phyloP scores from a whole-genome alignment of 2,329 filamentous ascomycete genomes.

The Colletotrichum godetiae region DNA sequence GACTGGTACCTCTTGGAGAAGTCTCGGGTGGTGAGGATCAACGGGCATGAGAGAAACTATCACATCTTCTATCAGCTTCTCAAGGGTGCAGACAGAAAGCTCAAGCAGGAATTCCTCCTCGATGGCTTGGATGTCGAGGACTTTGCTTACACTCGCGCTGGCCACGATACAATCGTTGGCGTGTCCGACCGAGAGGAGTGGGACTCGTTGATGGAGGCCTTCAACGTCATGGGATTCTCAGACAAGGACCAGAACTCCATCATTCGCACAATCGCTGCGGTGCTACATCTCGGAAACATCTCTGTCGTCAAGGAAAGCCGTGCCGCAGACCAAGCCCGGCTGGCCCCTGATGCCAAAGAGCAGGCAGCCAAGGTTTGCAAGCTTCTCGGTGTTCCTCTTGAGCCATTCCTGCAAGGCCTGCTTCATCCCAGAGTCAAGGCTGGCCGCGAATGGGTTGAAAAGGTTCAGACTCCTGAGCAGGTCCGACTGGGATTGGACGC shows the following conservation, averaged over 20 bases:
- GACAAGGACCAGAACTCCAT: slow-evolving; percentile 86
- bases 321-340: slow-evolving; percentile 87
- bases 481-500: slow-evolving; percentile 91
- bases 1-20: slow-evolving; percentile 99
- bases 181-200: slow-evolving; percentile 94
- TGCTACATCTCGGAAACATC: slow-evolving; percentile 94
- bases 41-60: slow-evolving; percentile 91
- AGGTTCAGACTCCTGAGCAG: slow-evolving; percentile 97
- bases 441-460: slow-evolving; percentile 97
- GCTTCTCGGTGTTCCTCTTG: slow-evolving; percentile 84
- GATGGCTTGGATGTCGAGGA: slow-evolving; percentile 81
- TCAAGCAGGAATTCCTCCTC: slow-evolving; percentile 83
- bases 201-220: slow-evolving; percentile 90
- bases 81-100: slow-evolving; percentile 78
- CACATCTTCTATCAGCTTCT: slow-evolving; percentile 98
- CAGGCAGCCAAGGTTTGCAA: slow-evolving; percentile 84
- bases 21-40: slow-evolving; percentile 93
- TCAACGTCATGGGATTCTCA: slow-evolving; percentile 92
- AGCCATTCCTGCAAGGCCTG: slow-evolving; percentile 88
- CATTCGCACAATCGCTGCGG: slow-evolving; percentile 87
- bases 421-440: slow-evolving; percentile 95
- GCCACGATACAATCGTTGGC: slow-evolving; percentile 90
- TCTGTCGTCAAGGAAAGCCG: slow-evolving; percentile 90
- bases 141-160: slow-evolving; percentile 91
- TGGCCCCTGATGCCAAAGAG: slow-evolving; percentile 79